phyloP scores from a whole-genome alignment of 805 yeast species.

The Nakazawaea ambrosiae region DNA sequence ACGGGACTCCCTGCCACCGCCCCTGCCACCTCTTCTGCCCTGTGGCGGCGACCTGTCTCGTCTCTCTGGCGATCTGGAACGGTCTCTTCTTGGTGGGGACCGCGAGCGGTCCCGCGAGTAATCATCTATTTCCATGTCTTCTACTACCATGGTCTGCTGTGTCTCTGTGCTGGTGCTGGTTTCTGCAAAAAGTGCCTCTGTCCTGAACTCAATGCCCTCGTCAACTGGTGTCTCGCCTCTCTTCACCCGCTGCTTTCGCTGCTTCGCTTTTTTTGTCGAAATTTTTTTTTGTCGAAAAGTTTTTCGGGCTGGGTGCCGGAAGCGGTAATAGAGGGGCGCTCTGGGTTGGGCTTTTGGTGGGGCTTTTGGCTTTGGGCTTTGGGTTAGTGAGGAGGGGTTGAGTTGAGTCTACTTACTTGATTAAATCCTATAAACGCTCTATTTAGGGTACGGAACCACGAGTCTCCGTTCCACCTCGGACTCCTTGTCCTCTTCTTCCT shows the following conservation, averaged over 20 bases:
- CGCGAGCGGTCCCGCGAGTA: slow-evolving; percentile 18
- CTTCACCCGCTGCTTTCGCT: not conserved
- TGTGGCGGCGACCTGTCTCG: slow-evolving; percentile 21
- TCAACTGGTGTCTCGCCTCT: not conserved
- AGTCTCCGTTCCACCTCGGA: slow-evolving; percentile 84
- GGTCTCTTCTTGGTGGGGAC: slow-evolving; percentile 18
- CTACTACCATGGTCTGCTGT: slow-evolving; percentile 18
- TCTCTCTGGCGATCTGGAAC: slow-evolving; percentile 25
- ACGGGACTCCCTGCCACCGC: slow-evolving; percentile 16
- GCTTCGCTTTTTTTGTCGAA: not conserved
- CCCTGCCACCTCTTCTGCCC: slow-evolving; percentile 19
- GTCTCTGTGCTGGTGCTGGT: not conserved
- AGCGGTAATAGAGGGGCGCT: no score
- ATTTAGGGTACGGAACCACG: slow-evolving; percentile 66
- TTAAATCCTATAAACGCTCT: no score
- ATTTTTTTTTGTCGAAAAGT: no score
- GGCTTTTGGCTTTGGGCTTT: no score
- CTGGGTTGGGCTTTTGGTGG: no score
- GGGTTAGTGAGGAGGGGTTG: not conserved
- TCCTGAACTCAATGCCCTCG: not conserved
- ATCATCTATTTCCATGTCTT: slow-evolving; percentile 57
- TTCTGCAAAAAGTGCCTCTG: not conserved
- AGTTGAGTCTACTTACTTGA: slow-evolving; percentile 1
- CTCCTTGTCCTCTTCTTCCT: slow-evolving; percentile 92
- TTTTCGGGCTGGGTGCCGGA: no score